Conservation (phyloP, 2,329 filamentous ascomycete genomes). For the Seiridium unicorne region DNA sequence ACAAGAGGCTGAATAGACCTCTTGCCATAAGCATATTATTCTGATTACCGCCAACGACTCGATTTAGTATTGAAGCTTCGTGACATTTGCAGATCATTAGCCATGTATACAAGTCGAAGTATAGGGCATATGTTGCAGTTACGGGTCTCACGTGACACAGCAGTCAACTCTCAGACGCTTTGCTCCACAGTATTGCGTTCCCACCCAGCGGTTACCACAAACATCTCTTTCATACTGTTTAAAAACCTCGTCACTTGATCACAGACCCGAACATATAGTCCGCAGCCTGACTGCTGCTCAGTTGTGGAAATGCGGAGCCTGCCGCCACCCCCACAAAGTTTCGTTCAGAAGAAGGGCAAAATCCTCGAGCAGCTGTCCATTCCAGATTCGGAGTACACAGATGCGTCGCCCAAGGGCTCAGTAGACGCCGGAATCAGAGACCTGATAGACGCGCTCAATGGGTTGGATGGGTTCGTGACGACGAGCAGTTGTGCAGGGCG, state of each 20-base stretch:
- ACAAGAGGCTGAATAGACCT: no score
- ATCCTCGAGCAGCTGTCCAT: slow-evolving; percentile 71
- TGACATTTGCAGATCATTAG: no score
- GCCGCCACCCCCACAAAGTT: slow-evolving; percentile 30
- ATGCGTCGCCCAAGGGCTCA: slow-evolving; percentile 85
- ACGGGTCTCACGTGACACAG: slow-evolving; percentile 1
- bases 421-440: slow-evolving; percentile 77
- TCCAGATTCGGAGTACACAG: slow-evolving; percentile 71
- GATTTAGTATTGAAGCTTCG: no score
- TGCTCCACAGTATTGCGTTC: no score
- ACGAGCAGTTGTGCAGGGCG: slow-evolving; percentile 92
- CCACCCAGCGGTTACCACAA: no score
- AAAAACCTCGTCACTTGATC: no score
- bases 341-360: slow-evolving; percentile 63
- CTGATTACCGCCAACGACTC: no score
- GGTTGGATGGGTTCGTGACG: slow-evolving; percentile 72
- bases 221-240: no score
- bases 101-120: neutral
- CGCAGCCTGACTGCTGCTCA: no score
- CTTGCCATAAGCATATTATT: no score
- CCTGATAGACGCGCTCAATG: slow-evolving; percentile 78
- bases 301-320: neutral
- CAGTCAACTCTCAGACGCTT: neutral
- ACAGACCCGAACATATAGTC: no score
- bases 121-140: neutral